A percentile compares a stretch with the other conserved stretches of the same genome.
Evolutionary conservation across 345 rosid genomes (phyloP).

Genomic region (Rhodamnia rubescens): DNA sequence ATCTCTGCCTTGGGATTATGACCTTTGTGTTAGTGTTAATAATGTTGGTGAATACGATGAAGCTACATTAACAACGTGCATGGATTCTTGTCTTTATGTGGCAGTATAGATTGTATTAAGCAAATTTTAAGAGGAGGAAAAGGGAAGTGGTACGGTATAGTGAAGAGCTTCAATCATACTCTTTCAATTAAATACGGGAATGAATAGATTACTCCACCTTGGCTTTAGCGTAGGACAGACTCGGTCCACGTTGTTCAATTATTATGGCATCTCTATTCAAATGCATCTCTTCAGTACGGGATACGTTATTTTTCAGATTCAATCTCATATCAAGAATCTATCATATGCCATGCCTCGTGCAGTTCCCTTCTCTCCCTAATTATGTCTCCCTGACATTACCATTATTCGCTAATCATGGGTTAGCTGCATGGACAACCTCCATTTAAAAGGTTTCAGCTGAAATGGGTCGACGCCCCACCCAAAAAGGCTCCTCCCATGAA

Average conservation of each 20-base stretch:
- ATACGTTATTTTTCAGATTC: constrained; percentile 12
- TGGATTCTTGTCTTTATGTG: not conserved
- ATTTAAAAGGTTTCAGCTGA: not conserved
- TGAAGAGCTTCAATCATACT: not conserved
- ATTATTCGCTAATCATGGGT: not conserved
- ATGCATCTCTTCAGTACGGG: not conserved
- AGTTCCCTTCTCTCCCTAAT: not conserved
- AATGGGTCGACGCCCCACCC: constrained; percentile 26
- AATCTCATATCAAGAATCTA: constrained; percentile 27
- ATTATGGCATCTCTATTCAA: not conserved
- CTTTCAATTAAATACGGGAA: not conserved
- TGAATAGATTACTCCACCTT: constrained; percentile 3
- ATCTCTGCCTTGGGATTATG: not conserved
- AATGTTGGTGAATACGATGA: not conserved
- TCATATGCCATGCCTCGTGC: constrained; percentile 18
- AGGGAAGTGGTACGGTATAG: not conserved
- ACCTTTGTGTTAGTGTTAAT: not conserved
- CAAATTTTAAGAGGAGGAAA: not conserved
- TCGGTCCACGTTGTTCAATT: constrained; percentile 33
- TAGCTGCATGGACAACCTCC: not conserved
- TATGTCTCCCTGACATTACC: not conserved
- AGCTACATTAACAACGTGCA: not conserved
- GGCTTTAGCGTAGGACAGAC: constrained; percentile 32
- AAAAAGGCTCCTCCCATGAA: not conserved
- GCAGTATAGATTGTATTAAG: not conserved